Base-by-base conservation (phyloP, 225 moss, liverwort and hornwort species). In the Anthoceros angustus region DNA sequence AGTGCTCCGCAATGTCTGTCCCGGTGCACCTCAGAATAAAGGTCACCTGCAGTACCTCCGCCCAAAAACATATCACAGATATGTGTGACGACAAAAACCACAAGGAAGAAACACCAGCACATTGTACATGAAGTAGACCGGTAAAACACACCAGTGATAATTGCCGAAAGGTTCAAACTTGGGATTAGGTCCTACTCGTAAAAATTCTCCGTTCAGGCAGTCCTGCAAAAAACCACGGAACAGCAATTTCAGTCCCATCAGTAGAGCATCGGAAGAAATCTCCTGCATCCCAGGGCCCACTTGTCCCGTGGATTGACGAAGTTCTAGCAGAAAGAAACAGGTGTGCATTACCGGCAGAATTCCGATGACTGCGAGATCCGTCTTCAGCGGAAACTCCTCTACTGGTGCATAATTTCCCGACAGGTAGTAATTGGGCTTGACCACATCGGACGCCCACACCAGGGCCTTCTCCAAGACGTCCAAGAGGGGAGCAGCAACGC, bases 141-240 rank as follows among this genome's bases (percentile, higher is more conserved):
- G 16, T 8, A 26, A 42, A 9, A 70, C 5, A 62, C 74, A 82
- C 82, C 70, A 72, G 65, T 79, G 77, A 42, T 82, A 79, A 42
- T 55, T 42, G 43, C 71, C 76, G 65, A 76, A 42, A 40, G 81
- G 78, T 16, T 76, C 73, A 42, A 78, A 82, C 40, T 64, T 78
- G 12, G 74, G 81, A 41, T 78, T 78, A 12, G 79, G 76, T 46
- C 76, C 78, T 12, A 78, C 4, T 3, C 62, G 75, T 50, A 81
- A 5, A 40, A 74, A 79, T 63, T 66, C 74, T 4, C 76, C 76
- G 55, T 78, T 70, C 72, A 82, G 49, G 18, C 76, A 76, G 64
- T 72, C 74, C 72, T 79, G 21, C 63, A 65, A 70, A 4, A 64
- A 25, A 71, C 6, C 40, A 55, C 23, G 55, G 5, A 55, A 55